Evolutionary conservation across 257 asterid species (phyloP), one percentile per base, ranked within the genome.

Genomic region (Handroanthus guayacan): DNA sequence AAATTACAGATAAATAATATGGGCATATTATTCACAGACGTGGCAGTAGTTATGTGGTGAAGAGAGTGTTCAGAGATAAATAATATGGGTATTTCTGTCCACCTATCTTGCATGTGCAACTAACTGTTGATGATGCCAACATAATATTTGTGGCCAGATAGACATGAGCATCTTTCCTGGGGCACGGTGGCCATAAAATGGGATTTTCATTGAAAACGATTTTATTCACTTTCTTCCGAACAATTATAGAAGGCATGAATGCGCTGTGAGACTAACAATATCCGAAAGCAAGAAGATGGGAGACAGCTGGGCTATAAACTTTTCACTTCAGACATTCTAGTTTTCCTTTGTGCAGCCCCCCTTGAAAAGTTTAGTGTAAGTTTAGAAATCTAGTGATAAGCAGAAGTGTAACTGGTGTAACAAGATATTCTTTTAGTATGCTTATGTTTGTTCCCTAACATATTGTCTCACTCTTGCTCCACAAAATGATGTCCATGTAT

Each of bases 121-220:
- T 51, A 11, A 1, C 63, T 7, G 11, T 1, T 2, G 36, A 50
- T 34, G 31, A 39, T 71, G 56, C 41, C 67, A 10, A 39, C 76
- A 55, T 9, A 70, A 10, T 70, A 37, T 52, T 41, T 20, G 67
- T 20, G 17, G 77, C 44, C 54, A 43, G 39, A 65, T 71, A 12
- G 54, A 38, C 57, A 57, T 39, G 43, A 62, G 70, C 45, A 62
- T 48, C 12, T 16, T 16, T 60, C n/a, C 14, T 39, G 45, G 63
- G 31, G 5, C n/a, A n/a, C 6, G 17, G 62, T 48, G 25, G 16
- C 31, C 38, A 9, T n/a, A 61, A 62, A 47, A 38, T 16, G 48
- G 18, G 12, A 48, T 5, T 10, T 48, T 14, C 38, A 5, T 62
- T 54, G 36, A 0, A 45, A 36, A 73, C 9, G 34, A 9, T 0